Base-by-base conservation (phyloP, 192 early-diverging fungal species). In the Mortierella antarctica region DNA sequence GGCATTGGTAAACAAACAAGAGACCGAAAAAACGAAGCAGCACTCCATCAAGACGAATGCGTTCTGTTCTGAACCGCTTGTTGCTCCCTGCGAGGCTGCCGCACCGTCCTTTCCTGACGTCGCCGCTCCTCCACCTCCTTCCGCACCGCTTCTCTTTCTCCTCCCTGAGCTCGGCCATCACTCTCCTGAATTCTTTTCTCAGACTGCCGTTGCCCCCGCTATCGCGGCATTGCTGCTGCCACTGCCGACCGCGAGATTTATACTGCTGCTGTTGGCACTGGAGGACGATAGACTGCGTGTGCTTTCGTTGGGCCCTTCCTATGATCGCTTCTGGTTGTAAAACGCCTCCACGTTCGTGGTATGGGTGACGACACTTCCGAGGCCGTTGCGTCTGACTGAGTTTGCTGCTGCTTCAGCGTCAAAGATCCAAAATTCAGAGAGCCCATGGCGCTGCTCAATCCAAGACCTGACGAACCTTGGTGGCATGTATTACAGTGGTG, bases 71-170 rank as follows among this genome's bases (percentile, higher is more conserved):
- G n/a, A n/a, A n/a, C n/a, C n/a, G n/a, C n/a, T n/a, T n/a, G n/a
- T n/a, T n/a, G n/a, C n/a, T n/a, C n/a, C n/a, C n/a, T n/a, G n/a
- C n/a, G n/a, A n/a, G n/a, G n/a, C n/a, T n/a, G n/a, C n/a, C n/a
- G n/a, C n/a, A n/a, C n/a, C n/a, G n/a, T n/a, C n/a, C n/a, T n/a
- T n/a, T n/a, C n/a, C n/a, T n/a, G n/a, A n/a, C n/a, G n/a, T n/a
- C n/a, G n/a, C n/a, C n/a, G n/a, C n/a, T n/a, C n/a, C n/a, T n/a
- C n/a, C n/a, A n/a, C n/a, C n/a, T n/a, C n/a, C n/a, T n/a, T n/a
- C n/a, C n/a, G n/a, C n/a, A n/a, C n/a, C n/a, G n/a, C 59, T 85
- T 86, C 46, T 86, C 82, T 31, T 90, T 88, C 39, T 90, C 89
- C 11, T 65, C 57, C 62, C 83, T 83, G 41, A 86, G 54, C 31